Evolutionary conservation across 306 rosid species (phyloP).

Genomic region (Macrotyloma uniflorum): DNA sequence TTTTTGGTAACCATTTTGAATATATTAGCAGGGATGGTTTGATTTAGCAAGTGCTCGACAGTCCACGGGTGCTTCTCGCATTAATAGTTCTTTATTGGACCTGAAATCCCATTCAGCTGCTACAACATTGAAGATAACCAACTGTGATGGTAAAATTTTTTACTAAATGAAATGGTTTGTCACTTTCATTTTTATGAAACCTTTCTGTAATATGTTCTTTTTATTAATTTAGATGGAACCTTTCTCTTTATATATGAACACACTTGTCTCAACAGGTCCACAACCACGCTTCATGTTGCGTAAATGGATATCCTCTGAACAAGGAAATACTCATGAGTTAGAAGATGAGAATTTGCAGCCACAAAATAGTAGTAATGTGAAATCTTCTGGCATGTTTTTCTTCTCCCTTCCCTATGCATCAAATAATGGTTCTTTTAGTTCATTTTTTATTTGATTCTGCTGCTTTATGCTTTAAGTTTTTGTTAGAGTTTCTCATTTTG

Average conservation of each 20-base stretch:
- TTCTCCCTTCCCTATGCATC: conserved; percentile 3
- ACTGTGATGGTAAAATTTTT: conserved; percentile 48
- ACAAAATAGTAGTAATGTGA: conserved; percentile 43
- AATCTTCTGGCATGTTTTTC: conserved; percentile 49
- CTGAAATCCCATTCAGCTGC: conserved; percentile 72
- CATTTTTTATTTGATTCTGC: no score
- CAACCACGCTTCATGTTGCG: conserved; percentile 55
- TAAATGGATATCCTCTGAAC: conserved; percentile 71
- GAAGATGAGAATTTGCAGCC: conserved; percentile 45
- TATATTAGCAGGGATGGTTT: conserved; percentile 74
- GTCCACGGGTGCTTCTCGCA: conserved; percentile 88
- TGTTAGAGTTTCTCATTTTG: conserved; percentile 39
- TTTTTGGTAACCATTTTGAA: neutral
- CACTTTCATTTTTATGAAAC: conserved; percentile 14
- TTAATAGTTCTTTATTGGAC: conserved; percentile 71
- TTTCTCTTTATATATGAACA: conserved; percentile 31
- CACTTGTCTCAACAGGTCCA: conserved; percentile 29
- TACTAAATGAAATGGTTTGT: neutral
- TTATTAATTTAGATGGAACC: neutral
- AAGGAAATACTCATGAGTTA: conserved; percentile 26
- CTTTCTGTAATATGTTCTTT: neutral
- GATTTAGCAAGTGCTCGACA: conserved; percentile 88
- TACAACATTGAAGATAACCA: conserved; percentile 60
- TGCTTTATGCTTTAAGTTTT: neutral
- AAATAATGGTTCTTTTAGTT: no score